A percentile compares a stretch with the other conserved stretches of the same genome.
These are phyloP conservation scores for Eremothecium cymbalariae DNA, from an alignment of 1,139 yeast genomes.

Conservation along the genomic window DNA sequence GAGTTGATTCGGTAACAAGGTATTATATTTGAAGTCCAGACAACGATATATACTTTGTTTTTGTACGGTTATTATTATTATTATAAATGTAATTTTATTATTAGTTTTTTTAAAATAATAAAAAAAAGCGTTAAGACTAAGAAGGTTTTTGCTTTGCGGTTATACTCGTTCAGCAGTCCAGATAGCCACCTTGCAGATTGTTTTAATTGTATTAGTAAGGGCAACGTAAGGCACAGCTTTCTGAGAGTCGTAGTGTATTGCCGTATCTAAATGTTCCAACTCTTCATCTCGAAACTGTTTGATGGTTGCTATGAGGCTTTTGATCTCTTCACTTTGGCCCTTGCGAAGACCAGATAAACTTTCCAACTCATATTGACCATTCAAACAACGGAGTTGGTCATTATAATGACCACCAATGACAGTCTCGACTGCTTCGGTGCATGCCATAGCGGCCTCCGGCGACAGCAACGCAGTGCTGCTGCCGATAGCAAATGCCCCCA, in stretches of 20 bases:
- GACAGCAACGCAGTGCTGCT: slow-evolving; percentile 78
- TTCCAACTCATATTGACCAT: slow-evolving; percentile 48
- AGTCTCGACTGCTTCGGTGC: slow-evolving; percentile 98
- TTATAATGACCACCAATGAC: slow-evolving; percentile 96
- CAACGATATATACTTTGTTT: too few relatives aligned
- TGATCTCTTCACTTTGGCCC: slow-evolving; percentile 47
- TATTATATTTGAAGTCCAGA: too few relatives aligned
- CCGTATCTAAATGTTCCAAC: slow-evolving; percentile 89
- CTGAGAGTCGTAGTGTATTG: slow-evolving; percentile 83
- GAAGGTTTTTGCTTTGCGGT: too few relatives aligned
- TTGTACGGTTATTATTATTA: too few relatives aligned
- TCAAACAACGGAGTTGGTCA: slow-evolving; percentile 70
- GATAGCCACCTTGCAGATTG: slow-evolving; percentile 79
- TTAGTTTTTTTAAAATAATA: too few relatives aligned
- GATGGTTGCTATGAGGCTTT: slow-evolving; percentile 51
- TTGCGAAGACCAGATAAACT: slow-evolving; percentile 36
- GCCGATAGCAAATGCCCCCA: slow-evolving; percentile 84
- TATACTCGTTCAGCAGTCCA: slow-evolving; percentile 81
- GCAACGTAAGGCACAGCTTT: slow-evolving; percentile 87
- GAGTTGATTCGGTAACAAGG: too few relatives aligned
- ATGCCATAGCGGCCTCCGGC: slow-evolving; percentile 98
- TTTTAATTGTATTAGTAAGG: slow-evolving; percentile 78
- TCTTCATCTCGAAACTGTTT: slow-evolving; percentile 88
- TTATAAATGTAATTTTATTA: too few relatives aligned
- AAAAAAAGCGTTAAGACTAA: too few relatives aligned